Base-by-base conservation (phyloP, 2,329 filamentous ascomycete species). In the Colletotrichum falcatum region DNA sequence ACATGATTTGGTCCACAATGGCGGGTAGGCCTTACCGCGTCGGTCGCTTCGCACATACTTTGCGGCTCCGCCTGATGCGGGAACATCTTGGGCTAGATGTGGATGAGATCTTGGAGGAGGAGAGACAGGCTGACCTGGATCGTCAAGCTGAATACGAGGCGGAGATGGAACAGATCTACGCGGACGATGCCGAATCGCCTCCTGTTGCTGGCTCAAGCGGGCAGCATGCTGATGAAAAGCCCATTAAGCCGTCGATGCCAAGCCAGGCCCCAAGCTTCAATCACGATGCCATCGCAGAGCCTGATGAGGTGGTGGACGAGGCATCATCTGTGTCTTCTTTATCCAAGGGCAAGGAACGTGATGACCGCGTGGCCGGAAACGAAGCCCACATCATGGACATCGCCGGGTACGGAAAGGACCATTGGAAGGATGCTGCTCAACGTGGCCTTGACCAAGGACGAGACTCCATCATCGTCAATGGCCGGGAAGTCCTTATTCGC, bases 21-120 rank as follows among this genome's bases (percentile, higher is more conserved):
- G 94, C 89, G 61, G 95, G 95, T 46, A 86, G 92, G 76, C 93
- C 94, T 6, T 99, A 97, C 79, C 90, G 91, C 66, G 96, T 98
- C 44, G 95, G 94, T 53, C 90, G 94, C 33, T 99, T 98, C 80
- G 93, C 96, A 7, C 95, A 98, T 79, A 96, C 94, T 0, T 87
- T 99, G 62, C 94, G 96, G 37, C 91, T 98, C 84, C 92, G 96
- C 33, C 85, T 98, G 59, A 98, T 98, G 96, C 89, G 95, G 73
- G 96, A 99, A 81, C 96, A 99, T 83, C 85, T 99, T 37, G 96
- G 96, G n/a, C 85, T 98, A 48, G 95, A 98, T 77, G 94, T 97
- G 5, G 96, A 99, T 79, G 93, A 94, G 76, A 91, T 98, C 70
- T 89, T 93, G 77, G 94, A 96, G 77, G 90, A 95, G 72, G 91